Conservation (phyloP, 495 filamentous ascomycete genomes). For the Geoglossum glabrum region DNA sequence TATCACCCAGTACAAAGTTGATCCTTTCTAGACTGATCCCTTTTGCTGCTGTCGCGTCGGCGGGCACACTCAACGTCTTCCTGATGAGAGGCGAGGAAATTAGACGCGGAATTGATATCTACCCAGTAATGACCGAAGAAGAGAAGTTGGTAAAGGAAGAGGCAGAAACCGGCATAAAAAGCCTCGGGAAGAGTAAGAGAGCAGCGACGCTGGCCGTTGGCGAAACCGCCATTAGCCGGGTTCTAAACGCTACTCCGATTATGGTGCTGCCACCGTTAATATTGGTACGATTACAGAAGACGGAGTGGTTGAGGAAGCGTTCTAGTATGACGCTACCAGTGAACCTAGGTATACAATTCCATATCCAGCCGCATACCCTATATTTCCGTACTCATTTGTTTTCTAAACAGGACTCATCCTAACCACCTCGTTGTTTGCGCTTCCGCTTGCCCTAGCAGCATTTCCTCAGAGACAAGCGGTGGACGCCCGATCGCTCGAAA, state of each 20-base stretch:
- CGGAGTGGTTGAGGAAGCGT: slow-evolving; percentile 48
- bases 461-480: slow-evolving; percentile 83
- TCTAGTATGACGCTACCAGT: slow-evolving; percentile 55
- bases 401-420: slow-evolving; percentile 39
- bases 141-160: slow-evolving; percentile 35
- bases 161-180: slow-evolving; percentile 36
- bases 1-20: slow-evolving; percentile 50
- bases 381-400: background rate
- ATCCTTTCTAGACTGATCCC: slow-evolving; percentile 71
- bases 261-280: slow-evolving; percentile 86
- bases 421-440: slow-evolving; percentile 57
- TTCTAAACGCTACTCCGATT: slow-evolving; percentile 85
- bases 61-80: slow-evolving; percentile 84
- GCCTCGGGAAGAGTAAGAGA: slow-evolving; percentile 65
- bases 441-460: slow-evolving; percentile 71
- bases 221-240: slow-evolving; percentile 75
- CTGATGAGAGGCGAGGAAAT: slow-evolving; percentile 96
- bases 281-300: slow-evolving; percentile 62
- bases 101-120: slow-evolving; percentile 83
- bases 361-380: background rate
- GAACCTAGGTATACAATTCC: slow-evolving; percentile 39
- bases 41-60: slow-evolving; percentile 82
- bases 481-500: slow-evolving; percentile 48
- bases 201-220: slow-evolving; percentile 76
- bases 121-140: slow-evolving; percentile 42